Evolutionary conservation across 148 eudicot genomes (phyloP), one percentile per base, ranked within the genome.

Genomic region (Vaccinium myrtillus): DNA sequence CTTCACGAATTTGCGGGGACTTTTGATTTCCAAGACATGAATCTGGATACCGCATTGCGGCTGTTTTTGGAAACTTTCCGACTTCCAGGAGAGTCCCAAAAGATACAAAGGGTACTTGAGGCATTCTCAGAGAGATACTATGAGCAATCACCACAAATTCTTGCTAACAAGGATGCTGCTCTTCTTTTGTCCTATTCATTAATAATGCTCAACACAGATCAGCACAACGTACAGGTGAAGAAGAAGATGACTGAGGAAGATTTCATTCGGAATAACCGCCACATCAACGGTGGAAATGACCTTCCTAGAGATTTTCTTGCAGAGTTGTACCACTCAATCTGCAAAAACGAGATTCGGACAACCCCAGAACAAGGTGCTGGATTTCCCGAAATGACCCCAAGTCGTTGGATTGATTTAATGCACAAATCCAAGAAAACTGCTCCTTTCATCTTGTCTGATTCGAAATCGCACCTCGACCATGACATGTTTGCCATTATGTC

Each of bases 211-310:
- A 87, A 87, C 82, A 86, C 88, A 14, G 88, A 86, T 65, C 85
- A 83, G 39, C 88, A 86, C 79, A 86, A 86, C 79, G 83, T 59
- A 76, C 88, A 86, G 71, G 88, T 86, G 79, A 86, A 78, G 81
- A 86, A 79, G 79, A 86, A 86, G 85, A 86, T 86, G 88, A 86
- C 85, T 19, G 88, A 86, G 61, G 88, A 86, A 77, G 88, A 86
- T 79, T 87, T 87, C 15, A 87, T 87, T 55, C 70, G 86, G n/a
- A 87, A 87, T 30, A 83, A 83, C 81, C 86, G 88, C 13, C 46
- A 59, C 27, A 87, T 87, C 27, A 87, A 87, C 25, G 86, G 83
- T 46, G 88, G 88, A 9, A 84, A 80, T 49, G 88, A 87, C 69
- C 86, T 87, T 11, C 88, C 88, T 51, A 86, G 88, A 61, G 88